Base-by-base conservation (phyloP, 768 basidiomycete species). In the Agrocybe praecox region DNA sequence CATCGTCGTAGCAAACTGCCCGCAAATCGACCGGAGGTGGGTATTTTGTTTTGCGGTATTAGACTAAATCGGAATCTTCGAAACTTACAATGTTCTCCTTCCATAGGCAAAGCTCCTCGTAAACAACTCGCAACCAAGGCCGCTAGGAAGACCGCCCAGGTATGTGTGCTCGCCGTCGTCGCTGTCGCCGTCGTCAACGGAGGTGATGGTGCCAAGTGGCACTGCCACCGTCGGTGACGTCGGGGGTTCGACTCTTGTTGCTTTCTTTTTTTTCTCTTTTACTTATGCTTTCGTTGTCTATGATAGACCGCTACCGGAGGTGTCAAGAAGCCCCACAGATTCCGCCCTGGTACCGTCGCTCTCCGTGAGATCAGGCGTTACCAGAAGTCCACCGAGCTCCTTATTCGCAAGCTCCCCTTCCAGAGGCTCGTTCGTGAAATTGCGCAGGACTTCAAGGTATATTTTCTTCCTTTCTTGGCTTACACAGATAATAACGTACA, bases 371-470 rank as follows among this genome's bases (percentile, higher is more conserved):
- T 98, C 68, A 82, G 96, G 72, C 85, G 95, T 75, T 97, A 98
- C 84, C 95, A 98, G 78, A 97, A 97, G 83, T 95, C 93, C 60
- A 98, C 96, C 62, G 96, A 98, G 84, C 89, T 99, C 64, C 87
- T 98, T 68, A 98, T 98, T 84, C 86, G 96, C 80, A 98, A 98
- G 88, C 92, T 98, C 61, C 96, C 96, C 65, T 98, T 98, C 94
- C 96, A 98, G 80, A 86, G 96, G 67, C 87, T 98, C 67, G 96
- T 98, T 62, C 93, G 93, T 82, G 90, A 95, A 78, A 94, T 95
- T 65, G 92, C 92, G n/a, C 92, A 94, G 76, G 93, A 93, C 75
- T 94, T 96, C 85, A 96, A 96, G 88, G 90, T 88, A 56, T 26
- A 78, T 65, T 52, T 26, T 23, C 46, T 52, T 29, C 40, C 60